Percentiles rank a stretch among this genome's conserved stretches.
phyloP scores from a whole-genome alignment of 2,329 filamentous ascomycete genomes.

The Sphaceloma murrayae region DNA sequence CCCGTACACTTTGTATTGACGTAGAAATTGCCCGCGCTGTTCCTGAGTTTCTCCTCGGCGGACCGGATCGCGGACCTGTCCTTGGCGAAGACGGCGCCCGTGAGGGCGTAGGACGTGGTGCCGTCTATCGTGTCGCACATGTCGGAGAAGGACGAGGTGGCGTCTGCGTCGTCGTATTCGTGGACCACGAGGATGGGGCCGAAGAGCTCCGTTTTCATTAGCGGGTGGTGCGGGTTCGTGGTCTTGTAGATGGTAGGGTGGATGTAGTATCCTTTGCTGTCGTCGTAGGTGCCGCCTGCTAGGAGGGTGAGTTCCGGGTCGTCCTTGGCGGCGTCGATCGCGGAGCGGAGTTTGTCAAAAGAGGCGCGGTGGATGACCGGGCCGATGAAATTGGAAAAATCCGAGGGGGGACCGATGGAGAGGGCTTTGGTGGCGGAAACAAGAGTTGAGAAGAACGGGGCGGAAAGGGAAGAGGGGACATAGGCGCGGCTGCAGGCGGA shows the following conservation, averaged over 20 bases:
- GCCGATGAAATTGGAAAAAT: slow-evolving; percentile 72
- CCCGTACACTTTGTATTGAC: slow-evolving; percentile 68
- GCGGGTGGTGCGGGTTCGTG: slow-evolving; percentile 61
- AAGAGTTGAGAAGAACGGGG: slow-evolving; percentile 58
- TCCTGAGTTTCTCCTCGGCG: slow-evolving; percentile 61
- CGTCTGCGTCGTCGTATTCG: slow-evolving; percentile 64
- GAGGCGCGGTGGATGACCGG: slow-evolving; percentile 75
- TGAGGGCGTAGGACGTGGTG: slow-evolving; percentile 68
- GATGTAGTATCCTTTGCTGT: slow-evolving; percentile 70
- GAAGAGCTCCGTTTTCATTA: slow-evolving; percentile 72
- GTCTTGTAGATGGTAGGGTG: slow-evolving; percentile 74
- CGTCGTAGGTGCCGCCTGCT: slow-evolving; percentile 67
- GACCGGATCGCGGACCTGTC: slow-evolving; percentile 56
- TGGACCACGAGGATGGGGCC: slow-evolving; percentile 66
- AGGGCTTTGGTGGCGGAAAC: slow-evolving; percentile 60
- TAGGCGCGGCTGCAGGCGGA: slow-evolving; percentile 74
- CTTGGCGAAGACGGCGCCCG: slow-evolving; percentile 63
- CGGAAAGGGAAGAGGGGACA: slow-evolving; percentile 65
- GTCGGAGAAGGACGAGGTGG: slow-evolving; percentile 46
- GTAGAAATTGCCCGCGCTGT: slow-evolving; percentile 75
- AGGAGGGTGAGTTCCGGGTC: slow-evolving; percentile 65
- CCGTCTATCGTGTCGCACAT: slow-evolving; percentile 57
- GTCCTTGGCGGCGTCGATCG: slow-evolving; percentile 70
- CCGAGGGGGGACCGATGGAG: slow-evolving; percentile 58
- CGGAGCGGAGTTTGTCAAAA: slow-evolving; percentile 68